Base-by-base conservation (phyloP, 2,329 filamentous ascomycete species). In the Alternaria sp. region DNA sequence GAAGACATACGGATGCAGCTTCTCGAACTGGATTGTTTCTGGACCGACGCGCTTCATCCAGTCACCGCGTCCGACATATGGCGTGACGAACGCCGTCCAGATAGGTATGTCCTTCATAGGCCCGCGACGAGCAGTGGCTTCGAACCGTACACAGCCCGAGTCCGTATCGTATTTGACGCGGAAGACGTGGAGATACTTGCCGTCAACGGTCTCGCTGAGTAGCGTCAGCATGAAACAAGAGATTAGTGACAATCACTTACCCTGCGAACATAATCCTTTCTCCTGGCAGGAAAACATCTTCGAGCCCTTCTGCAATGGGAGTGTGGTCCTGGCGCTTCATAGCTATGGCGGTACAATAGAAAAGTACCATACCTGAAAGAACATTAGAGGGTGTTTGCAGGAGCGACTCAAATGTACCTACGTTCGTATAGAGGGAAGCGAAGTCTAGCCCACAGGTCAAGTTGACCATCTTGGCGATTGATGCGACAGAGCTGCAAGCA, bases 261-360 rank as follows among this genome's bases (percentile, higher is more conserved):
- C 82, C 86, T 54, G 82, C 83, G 69, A 84, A 89, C 15, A 85
- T 69, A 50, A 83, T 77, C 49, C 81, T 77, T 57, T 80, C 78
- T 23, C 76, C 76, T 11, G 71, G 77, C n/a, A 87, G 77, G 66
- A 86, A 84, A 59, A 83, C 81, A 59, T 87, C 84, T 49, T 84
- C 81, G 13, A 85, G 79, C 4, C 75, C 73, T 19, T 74, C 75
- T 28, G 80, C 77, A 6, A 77, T 81, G 28, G 72, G 75, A 21
- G 75, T 78, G 17, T 77, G 74, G 69, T 89, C 87, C 69, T 89
- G 86, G 9, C 83, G 82, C 64, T 88, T 87, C 76, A 89, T 83
- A 1, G 86, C 86, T 10, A 88, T 74, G 59, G 88, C 84, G 0
- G 84, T 85, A 64, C 82, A 85, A 72, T 86, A 87, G 74, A 89